Evolutionary conservation across 176 grass and related monocot genomes (phyloP).

Genomic region (bread wheat (Triticum aestivum)): DNA sequence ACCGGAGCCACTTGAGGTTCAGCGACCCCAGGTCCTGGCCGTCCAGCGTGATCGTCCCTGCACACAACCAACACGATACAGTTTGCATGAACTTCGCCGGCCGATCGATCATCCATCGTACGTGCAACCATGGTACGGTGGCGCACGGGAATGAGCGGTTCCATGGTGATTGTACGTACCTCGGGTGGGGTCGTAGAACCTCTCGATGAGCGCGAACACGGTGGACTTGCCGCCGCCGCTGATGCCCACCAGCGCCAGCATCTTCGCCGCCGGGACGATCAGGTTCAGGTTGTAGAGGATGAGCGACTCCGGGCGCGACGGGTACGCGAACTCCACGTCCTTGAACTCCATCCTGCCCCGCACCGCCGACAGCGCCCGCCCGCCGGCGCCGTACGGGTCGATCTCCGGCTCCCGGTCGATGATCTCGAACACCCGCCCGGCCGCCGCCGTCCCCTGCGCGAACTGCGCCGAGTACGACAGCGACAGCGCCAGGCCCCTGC

Average conservation of each 20-base stretch:
- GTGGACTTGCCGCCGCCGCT: constrained; percentile 77
- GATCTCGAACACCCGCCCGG: constrained; percentile 52
- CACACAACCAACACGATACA: no score
- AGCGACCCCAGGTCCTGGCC: constrained; percentile 46
- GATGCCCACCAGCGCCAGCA: constrained; percentile 43
- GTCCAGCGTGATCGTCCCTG: constrained; percentile 53
- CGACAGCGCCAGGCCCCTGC: constrained; percentile 51
- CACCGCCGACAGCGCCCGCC: constrained; percentile 6
- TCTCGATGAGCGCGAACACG: constrained; percentile 59
- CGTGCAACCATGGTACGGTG: no score
- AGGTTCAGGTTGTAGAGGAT: constrained; percentile 53
- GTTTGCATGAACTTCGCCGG: no score
- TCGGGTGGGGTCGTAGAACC: constrained; percentile 66
- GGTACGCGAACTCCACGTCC: constrained; percentile 62
- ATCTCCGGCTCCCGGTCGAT: constrained; percentile 55
- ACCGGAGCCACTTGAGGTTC: constrained; percentile 57
- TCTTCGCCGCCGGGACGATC: constrained; percentile 40
- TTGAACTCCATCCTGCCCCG: constrained; percentile 50
- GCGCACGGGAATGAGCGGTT: no score
- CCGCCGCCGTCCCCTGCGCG: constrained; percentile 48
- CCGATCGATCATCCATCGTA: no score
- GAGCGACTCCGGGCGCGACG: constrained; percentile 42
- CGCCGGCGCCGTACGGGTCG: constrained; percentile 35
- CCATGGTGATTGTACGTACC: neutral
- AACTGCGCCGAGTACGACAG: constrained; percentile 61